phyloP scores from a whole-genome alignment of 352 stramenopile species.

The Aphanomyces invadans region DNA sequence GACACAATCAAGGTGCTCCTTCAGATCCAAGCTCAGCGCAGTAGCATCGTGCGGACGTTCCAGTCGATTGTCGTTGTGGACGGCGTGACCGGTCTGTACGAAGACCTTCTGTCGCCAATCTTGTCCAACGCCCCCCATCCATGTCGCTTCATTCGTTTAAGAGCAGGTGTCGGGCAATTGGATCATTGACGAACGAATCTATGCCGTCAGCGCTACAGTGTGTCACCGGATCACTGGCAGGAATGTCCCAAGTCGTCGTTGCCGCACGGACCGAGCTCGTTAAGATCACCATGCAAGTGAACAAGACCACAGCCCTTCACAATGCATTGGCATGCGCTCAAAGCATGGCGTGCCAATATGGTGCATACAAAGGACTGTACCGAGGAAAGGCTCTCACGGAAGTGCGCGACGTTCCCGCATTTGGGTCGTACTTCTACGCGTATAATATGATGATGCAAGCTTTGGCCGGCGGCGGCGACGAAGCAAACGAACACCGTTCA shows the following conservation, averaged over 20 bases:
- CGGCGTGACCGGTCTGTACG: slow-evolving; percentile 58
- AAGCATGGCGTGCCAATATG: slow-evolving; percentile 35
- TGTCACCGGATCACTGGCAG: slow-evolving; percentile 46
- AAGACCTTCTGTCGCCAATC: slow-evolving; percentile 65
- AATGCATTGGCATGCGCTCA: slow-evolving; percentile 48
- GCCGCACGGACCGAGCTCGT: slow-evolving; percentile 67
- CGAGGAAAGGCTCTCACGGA: slow-evolving; percentile 61
- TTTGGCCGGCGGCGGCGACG: slow-evolving; percentile 43
- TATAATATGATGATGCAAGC: slow-evolving; percentile 62
- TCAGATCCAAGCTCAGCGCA: slow-evolving; percentile 42
- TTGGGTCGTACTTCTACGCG: slow-evolving; percentile 72
- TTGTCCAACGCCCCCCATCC: slow-evolving; percentile 80
- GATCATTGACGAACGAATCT: slow-evolving; percentile 30
- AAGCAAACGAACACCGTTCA: slow-evolving; percentile 49
- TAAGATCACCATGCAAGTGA: slow-evolving; percentile 78
- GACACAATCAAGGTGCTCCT: slow-evolving; percentile 84
- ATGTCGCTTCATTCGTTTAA: slow-evolving; percentile 77
- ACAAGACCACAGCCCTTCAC: slow-evolving; percentile 36
- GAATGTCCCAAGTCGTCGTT: slow-evolving; percentile 61
- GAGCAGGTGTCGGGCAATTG: slow-evolving; percentile 42
- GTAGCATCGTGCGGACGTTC: slow-evolving; percentile 42
- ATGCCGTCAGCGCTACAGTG: slow-evolving; percentile 45
- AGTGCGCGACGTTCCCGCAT: slow-evolving; percentile 67
- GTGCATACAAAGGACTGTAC: slow-evolving; percentile 39
- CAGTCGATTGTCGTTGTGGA: slow-evolving; percentile 48